Evolutionary conservation across 345 rosid species (phyloP), one percentile per base, ranked within the genome.

Genomic region (Salix dunnii): DNA sequence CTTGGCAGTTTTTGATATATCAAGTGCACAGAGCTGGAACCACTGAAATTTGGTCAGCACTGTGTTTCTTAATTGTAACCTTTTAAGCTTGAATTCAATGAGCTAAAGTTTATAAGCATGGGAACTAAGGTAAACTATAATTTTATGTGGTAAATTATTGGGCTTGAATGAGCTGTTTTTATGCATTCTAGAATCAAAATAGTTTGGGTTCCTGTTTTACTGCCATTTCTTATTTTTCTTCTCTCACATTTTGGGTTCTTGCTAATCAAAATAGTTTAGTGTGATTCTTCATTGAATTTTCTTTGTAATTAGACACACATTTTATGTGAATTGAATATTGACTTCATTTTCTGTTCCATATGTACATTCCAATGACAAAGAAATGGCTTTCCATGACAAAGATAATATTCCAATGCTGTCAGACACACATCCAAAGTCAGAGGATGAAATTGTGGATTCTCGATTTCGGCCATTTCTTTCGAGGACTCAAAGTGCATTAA

Each of bases 371-470:
- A 33, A 5, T 1, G 7, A 33, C 36, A 33, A 33, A 77, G 75
- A 65, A 80, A 91, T 91, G 95, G 88, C 74, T 60, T 75, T 75
- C 66, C 78, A 60, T 79, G 90, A 91, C 13, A 92, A 83, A 76
- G 95, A 91, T 81, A 91, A 88, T 67, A 67, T 85, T 21, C 95
- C 97, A 4, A 88, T 91, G 92, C 86, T 90, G 70, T 86, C 89
- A 67, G 79, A 83, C 61, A 64, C 79, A 25, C 78, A 78, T 74
- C 82, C 40, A 6, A 87, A 76, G 58, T 60, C 35, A 53, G 55
- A 80, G 7, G 82, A 80, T 76, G 86, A 81, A 64, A 60, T 73
- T 73, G 23, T 35, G 62, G 78, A 85, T 77, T 82, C 89, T 81
- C 86, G 67, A 71, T 73, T 64, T 70, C 86, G 84, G 58, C 68